Conservation (phyloP, 2,329 filamentous ascomycete species). For the Endocalyx cinctus region DNA sequence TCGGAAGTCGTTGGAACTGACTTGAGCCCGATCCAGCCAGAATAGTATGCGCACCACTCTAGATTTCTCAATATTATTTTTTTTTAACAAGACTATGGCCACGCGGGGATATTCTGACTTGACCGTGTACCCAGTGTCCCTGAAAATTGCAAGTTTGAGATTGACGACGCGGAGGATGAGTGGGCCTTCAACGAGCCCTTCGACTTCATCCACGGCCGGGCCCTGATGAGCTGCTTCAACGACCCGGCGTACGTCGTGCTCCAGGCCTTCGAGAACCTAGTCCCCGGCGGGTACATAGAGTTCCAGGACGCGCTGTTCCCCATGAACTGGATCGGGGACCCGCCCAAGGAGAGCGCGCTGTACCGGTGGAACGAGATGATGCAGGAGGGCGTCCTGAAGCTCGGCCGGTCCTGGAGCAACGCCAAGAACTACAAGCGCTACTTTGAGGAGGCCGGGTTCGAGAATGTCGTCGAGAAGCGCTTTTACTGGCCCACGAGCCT, state of each 20-base stretch:
- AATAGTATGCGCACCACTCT: constrained; percentile 24
- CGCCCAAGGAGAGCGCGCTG: constrained; percentile 25
- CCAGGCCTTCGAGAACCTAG: constrained; percentile 37
- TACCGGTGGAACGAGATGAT: constrained; percentile 28
- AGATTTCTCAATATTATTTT: too few relatives aligned
- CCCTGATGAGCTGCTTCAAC: constrained; percentile 44
- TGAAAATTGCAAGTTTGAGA: constrained; percentile 48
- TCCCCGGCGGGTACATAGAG: constrained; percentile 35
- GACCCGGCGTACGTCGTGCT: constrained; percentile 43
- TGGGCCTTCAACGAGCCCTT: constrained; percentile 47
- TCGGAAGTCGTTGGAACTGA: constrained; percentile 37
- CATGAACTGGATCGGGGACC: constrained; percentile 24
- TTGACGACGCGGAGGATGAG: constrained; percentile 49
- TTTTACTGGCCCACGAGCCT: constrained; percentile 30
- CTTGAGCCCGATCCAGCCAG: constrained; percentile 42
- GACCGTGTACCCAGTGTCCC: constrained; percentile 32
- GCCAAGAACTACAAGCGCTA: constrained; percentile 21
- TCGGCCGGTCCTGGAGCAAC: constrained; percentile 25
- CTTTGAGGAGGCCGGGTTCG: constrained; percentile 27
- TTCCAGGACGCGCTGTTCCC: constrained; percentile 28
- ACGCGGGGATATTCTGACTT: too few relatives aligned
- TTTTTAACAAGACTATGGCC: too few relatives aligned
- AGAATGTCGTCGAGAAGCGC: constrained; percentile 23
- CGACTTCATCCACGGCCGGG: constrained; percentile 48
- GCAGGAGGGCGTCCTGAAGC: constrained; percentile 21